Evolutionary conservation across 352 stramenopile species (phyloP), one percentile per base, ranked within the genome.

Genomic region (Bremia lactucae): DNA sequence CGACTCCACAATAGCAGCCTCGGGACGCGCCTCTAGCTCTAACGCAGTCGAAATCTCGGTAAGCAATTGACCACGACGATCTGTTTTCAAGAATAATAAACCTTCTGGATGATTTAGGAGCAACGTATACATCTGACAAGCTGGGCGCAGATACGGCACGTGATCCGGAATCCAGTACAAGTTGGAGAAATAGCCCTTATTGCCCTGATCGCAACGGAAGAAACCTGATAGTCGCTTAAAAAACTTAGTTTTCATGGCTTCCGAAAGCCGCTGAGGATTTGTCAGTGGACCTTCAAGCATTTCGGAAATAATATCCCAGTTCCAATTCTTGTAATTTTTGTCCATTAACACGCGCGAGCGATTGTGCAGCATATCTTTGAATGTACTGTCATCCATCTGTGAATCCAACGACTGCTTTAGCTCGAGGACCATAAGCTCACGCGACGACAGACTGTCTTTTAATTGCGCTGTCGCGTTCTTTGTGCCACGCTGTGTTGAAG

Each of bases 191-290:
- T 89, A 93, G 0, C 83, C 81, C 50, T 94, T 94, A 63, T 94
- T 90, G 20, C 78, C 80, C 28, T 76, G 82, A 29, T 90, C 83
- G 31, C 79, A 88, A n/a, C 83, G 77, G 47, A 95, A 95, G 49
- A 95, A 95, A 6, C 83, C 83, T 10, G 81, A 89, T 2, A 95
- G 46, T 23, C 83, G 79, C 52, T 94, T 94, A 50, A 94, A 93
- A 46, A 95, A 95, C 56, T 95, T 95, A n/a, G 83, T 94, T 55
- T 90, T 92, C 77, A 95, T 92, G 2, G 83, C 81, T 49, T 95
- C 83, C 0, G 80, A 92, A 0, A 92, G 66, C 4, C 83, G 69
- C 38, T 87, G 74, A 0, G 79, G 81, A 46, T 95, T 93, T 4
- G 81, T 89, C 10, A 95, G 53, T 14, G 81, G 73, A 1, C 83